A percentile compares a stretch with the other conserved stretches of the same genome.
These are phyloP conservation scores for Colletotrichum liaoningense DNA, from an alignment of 2,329 filamentous ascomycete species.

Conservation along the genomic window DNA sequence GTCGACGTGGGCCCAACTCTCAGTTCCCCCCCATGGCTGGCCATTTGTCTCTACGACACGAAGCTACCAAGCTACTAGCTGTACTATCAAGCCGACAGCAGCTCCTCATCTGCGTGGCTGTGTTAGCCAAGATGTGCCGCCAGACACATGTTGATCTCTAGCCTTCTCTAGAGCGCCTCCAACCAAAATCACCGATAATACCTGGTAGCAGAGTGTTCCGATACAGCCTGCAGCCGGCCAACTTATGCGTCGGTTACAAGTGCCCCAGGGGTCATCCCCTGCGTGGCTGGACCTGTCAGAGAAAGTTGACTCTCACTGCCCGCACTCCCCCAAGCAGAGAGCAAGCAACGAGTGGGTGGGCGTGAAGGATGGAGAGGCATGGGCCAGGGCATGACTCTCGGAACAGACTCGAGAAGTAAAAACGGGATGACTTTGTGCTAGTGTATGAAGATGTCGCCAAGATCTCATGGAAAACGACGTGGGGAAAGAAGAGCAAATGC, in stretches of 20 bases:
- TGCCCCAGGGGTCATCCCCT: constrained; percentile 24
- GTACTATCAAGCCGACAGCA: constrained; percentile 21
- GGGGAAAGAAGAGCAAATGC: constrained; percentile 16
- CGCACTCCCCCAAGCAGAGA: constrained; percentile 32
- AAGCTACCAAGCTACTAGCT: background rate
- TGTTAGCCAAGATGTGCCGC: constrained; percentile 22
- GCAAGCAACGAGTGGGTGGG: constrained; percentile 1
- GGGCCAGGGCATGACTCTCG: constrained; percentile 15
- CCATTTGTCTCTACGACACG: background rate
- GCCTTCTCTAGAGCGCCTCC: background rate
- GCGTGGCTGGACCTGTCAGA: constrained; percentile 25
- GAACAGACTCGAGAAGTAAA: constrained; percentile 15
- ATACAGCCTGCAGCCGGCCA: constrained; percentile 19
- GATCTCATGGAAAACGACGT: constrained; percentile 21
- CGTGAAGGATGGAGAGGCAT: constrained; percentile 2
- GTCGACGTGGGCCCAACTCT: constrained; percentile 23
- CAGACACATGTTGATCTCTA: constrained; percentile 17
- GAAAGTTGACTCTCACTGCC: constrained; percentile 3
- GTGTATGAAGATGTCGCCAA: constrained; percentile 24
- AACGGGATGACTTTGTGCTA: constrained; percentile 29
- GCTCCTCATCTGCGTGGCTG: constrained; percentile 26
- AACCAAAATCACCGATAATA: background rate
- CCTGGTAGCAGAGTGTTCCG: constrained; percentile 3
- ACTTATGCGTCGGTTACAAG: constrained; percentile 23
- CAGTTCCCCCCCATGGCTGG: background rate